Evolutionary conservation across 768 basidiomycete genomes (phyloP).

Genomic region (Agaricus subrufescens): DNA sequence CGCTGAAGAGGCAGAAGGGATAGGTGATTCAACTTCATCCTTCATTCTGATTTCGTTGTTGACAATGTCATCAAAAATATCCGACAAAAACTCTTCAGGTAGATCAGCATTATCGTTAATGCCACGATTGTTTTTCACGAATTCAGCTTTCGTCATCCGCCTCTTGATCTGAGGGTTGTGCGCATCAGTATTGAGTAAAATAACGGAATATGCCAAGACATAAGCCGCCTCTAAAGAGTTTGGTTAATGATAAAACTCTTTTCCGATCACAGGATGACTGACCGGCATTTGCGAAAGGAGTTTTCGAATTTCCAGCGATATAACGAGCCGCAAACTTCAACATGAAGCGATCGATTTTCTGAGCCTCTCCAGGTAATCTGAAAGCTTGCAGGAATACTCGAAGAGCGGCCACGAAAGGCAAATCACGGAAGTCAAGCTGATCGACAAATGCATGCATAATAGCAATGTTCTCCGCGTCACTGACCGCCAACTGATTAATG

Average conservation of each 20-base stretch:
- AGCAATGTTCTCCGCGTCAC: constrained; percentile 84
- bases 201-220: constrained; percentile 90
- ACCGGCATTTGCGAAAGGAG: constrained; percentile 93
- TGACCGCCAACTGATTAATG: constrained; percentile 24
- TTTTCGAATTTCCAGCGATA: constrained; percentile 81
- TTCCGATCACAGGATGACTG: constrained; percentile 4
- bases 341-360: constrained; percentile 99
- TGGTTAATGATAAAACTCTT: neutral
- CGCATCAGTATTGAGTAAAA: constrained; percentile 96
- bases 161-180: constrained; percentile 93
- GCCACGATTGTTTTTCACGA: constrained; percentile 92
- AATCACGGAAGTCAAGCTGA: constrained; percentile 77
- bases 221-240: constrained; percentile 75
- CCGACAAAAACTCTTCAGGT: constrained; percentile 75
- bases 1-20: constrained; percentile 38
- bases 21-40: constrained; percentile 78
- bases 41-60: constrained; percentile 97
- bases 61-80: constrained; percentile 88
- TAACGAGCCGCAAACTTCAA: constrained; percentile 98
- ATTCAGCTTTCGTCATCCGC: constrained; percentile 90
- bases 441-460: constrained; percentile 99
- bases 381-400: constrained; percentile 91
- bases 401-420: constrained; percentile 85
- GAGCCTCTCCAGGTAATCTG: constrained; percentile 94
- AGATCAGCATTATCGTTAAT: constrained; percentile 91